A percentile compares a stretch with the other conserved stretches of the same genome.
These are phyloP conservation scores for Nakazawaea populi DNA, from an alignment of 805 yeast species.

Conservation along the genomic window DNA sequence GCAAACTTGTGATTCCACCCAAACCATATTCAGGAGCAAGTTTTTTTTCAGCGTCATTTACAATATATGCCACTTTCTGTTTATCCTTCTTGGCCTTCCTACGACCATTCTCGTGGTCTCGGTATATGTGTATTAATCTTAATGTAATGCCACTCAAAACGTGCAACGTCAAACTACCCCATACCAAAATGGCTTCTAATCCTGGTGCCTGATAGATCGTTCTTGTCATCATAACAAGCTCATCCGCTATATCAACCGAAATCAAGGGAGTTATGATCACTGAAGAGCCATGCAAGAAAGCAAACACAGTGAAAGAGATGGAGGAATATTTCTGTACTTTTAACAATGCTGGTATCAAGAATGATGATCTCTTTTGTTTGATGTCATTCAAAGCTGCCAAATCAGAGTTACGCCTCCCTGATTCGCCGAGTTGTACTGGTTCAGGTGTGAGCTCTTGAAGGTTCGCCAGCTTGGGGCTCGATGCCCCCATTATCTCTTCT, in stretches of 20 bases:
- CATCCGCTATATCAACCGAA: conserved; percentile 39
- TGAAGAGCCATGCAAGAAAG: conserved; percentile 50
- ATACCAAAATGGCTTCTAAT: conserved; percentile 43
- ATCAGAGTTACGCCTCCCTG: conserved; percentile 1
- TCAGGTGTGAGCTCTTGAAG: background rate
- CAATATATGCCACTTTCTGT: background rate
- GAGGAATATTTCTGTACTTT: conserved; percentile 55
- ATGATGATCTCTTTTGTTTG: conserved; percentile 3
- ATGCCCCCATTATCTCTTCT: background rate
- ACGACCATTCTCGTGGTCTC: conserved; percentile 20
- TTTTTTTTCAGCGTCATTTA: conserved; percentile 10
- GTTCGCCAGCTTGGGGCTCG: background rate
- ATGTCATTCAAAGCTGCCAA: background rate
- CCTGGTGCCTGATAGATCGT: conserved; percentile 51
- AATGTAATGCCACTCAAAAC: conserved; percentile 45
- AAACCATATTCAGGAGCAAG: conserved; percentile 45
- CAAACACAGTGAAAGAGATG: conserved; percentile 48
- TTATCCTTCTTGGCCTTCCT: conserved; percentile 13
- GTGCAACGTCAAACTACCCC: conserved; percentile 43
- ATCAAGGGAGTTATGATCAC: conserved; percentile 50
- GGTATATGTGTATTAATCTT: conserved; percentile 31
- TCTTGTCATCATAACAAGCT: conserved; percentile 53
- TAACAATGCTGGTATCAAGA: conserved; percentile 15
- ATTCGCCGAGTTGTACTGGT: background rate
- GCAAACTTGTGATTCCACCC: conserved; percentile 52